These are phyloP conservation scores for Macaranga tanarius DNA, from an alignment of 441 rosid genomes.

Conservation along the genomic window DNA sequence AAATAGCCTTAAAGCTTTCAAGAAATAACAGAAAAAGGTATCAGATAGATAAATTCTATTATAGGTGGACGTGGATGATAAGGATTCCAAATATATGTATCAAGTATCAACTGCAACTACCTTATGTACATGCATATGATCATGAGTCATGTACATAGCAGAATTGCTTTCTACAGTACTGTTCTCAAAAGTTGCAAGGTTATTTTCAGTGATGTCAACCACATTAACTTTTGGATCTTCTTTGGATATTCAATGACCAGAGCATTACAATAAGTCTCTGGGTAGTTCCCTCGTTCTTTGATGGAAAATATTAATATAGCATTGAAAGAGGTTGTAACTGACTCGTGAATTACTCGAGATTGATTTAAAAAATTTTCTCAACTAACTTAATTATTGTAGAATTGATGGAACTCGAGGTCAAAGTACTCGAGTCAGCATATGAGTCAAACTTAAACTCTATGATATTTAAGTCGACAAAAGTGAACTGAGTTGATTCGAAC, in stretches of 20 bases:
- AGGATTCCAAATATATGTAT: slow-evolving; percentile 32
- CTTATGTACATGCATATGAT: neutral
- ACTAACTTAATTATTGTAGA: too few species aligned
- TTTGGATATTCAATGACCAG: neutral
- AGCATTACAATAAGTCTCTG: neutral
- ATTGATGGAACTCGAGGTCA: too few species aligned
- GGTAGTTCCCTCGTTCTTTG: neutral
- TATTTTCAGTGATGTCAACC: slow-evolving; percentile 10
- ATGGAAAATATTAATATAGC: too few species aligned
- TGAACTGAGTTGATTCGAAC: too few species aligned
- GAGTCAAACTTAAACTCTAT: too few species aligned
- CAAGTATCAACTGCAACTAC: neutral
- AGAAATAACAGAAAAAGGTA: slow-evolving; percentile 20
- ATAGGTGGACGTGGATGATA: slow-evolving; percentile 40
- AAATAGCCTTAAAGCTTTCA: slow-evolving; percentile 27
- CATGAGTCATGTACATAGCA: neutral
- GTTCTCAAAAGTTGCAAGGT: slow-evolving; percentile 8
- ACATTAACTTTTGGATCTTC: slow-evolving; percentile 1
- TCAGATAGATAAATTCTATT: slow-evolving; percentile 21
- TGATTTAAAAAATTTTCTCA: too few species aligned
- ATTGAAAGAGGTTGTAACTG: too few species aligned
- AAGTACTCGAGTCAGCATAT: too few species aligned
- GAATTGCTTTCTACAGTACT: neutral
- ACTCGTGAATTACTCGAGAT: too few species aligned
- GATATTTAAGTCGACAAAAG: too few species aligned